Base-by-base conservation (phyloP, 208 protist genomes). In the Plasmodiophora brassicae region DNA sequence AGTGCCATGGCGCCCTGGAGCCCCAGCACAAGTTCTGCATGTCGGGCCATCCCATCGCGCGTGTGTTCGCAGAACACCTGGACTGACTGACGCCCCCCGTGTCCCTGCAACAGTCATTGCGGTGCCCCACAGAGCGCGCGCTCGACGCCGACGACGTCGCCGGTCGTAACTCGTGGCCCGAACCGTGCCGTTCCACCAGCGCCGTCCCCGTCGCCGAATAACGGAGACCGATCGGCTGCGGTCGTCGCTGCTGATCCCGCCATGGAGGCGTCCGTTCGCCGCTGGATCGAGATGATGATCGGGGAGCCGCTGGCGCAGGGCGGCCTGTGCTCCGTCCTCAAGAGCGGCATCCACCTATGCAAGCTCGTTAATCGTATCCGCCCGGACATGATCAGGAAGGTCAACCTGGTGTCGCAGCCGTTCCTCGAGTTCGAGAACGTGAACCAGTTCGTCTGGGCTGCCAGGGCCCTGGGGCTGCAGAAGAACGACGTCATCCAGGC, bases 351-450 rank as follows among this genome's bases (percentile, higher is more conserved):
- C n/a, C 32, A 78, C 20, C n/a, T 78, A 8, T 78, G 65, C n/a
- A 78, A 44, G n/a, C 41, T 78, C 32, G 10, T 78, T n/a, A 78
- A 78, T 38, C 5, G n/a, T 44, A 78, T 78, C 65, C 65, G n/a
- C 10, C 65, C 65, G 5, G 65, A 78, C n/a, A 14, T 78, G 5
- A 78, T 78, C 5, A 78, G 41, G n/a, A 78, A 78, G 41, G 41
- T 78, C 65, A 78, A 78, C n/a, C 65, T n/a, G n/a, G 65, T 32
- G 20, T 44, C 32, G 10, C 65, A 78, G n/a, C 65, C 65, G n/a
- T 78, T 78, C n/a, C 65, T 78, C 32, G 65, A 78, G 41, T 38
- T 78, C n/a, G 65, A 78, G 65, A 78, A 78, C n/a, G 50, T 57
- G n/a, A 38, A 5, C n/a, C 32, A 38, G n/a, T 78, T 78, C 41